phyloP scores from a whole-genome alignment of 805 yeast genomes.

The Starmerella tilneyi region DNA sequence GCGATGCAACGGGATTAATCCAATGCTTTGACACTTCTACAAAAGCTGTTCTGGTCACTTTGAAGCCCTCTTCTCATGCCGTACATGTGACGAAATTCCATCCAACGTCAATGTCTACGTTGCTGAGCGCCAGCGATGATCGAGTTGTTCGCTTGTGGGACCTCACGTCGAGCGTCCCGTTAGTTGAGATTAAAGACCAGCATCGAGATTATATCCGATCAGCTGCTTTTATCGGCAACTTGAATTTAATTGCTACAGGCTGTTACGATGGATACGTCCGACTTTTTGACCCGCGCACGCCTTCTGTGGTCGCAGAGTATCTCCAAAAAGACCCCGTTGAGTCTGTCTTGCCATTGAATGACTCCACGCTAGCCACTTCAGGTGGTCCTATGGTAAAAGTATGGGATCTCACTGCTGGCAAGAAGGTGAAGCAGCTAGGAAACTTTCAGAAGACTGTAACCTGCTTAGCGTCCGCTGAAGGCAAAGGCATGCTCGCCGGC shows the following conservation, averaged over 20 bases:
- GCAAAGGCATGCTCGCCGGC: conserved; percentile 78
- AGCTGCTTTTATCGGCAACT: conserved; percentile 63
- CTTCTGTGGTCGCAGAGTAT: conserved; percentile 44
- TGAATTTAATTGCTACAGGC: conserved; percentile 79
- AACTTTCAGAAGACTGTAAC: conserved; percentile 94
- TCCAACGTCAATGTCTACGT: conserved; percentile 58
- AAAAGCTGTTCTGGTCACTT: conserved; percentile 63
- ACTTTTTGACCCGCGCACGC: conserved; percentile 67
- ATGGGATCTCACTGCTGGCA: conserved; percentile 85
- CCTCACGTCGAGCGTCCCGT: conserved; percentile 70
- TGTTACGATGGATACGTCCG: conserved; percentile 85
- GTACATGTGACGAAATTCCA: conserved; percentile 91
- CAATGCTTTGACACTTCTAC: conserved; percentile 83
- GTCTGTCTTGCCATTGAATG: conserved; percentile 60
- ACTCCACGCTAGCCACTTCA: conserved; percentile 71
- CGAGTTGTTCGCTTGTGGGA: conserved; percentile 80
- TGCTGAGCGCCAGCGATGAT: conserved; percentile 87
- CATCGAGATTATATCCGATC: conserved; percentile 85
- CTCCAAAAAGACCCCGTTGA: conserved; percentile 78
- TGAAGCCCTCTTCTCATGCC: conserved; percentile 77
- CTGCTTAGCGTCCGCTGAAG: conserved; percentile 62
- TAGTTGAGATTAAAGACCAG: conserved; percentile 43
- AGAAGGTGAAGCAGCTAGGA: conserved; percentile 54
- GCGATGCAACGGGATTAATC: conserved; percentile 89
- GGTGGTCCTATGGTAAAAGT: conserved; percentile 76